Evolutionary conservation across 768 basidiomycete species (phyloP).

Genomic region (Hypholoma sublateritium): DNA sequence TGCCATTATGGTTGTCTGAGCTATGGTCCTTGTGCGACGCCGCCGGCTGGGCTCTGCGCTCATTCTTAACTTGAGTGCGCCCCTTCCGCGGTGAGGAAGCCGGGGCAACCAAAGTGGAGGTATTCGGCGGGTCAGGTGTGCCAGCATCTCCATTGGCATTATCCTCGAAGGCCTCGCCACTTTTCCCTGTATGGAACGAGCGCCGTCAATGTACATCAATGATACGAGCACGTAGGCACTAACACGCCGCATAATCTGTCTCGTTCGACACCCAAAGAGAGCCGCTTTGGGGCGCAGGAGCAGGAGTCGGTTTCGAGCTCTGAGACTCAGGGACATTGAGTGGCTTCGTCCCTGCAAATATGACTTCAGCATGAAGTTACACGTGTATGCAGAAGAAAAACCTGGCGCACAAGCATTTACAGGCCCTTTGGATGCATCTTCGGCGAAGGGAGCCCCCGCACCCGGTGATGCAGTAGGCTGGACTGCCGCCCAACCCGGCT

Average conservation of each 20-base stretch:
- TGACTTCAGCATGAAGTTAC: background rate
- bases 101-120: background rate
- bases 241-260: background rate
- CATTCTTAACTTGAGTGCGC: background rate
- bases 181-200: background rate
- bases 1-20: too few relatives aligned
- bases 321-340: conserved; percentile 7
- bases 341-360: conserved; percentile 13
- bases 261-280: background rate
- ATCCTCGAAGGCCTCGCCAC: background rate
- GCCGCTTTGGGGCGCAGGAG: background rate
- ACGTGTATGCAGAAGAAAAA: background rate
- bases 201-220: background rate
- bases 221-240: background rate
- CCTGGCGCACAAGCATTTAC: conserved; percentile 15
- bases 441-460: conserved; percentile 8
- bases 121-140: background rate
- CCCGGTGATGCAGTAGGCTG: background rate
- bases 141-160: background rate
- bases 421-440: conserved; percentile 2
- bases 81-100: background rate
- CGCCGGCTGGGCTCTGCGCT: too few relatives aligned
- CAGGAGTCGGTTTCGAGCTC: background rate
- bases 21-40: too few relatives aligned
- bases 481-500: conserved; percentile 5